Base-by-base conservation (phyloP, 75 land plant species). In the Pinus taeda region DNA sequence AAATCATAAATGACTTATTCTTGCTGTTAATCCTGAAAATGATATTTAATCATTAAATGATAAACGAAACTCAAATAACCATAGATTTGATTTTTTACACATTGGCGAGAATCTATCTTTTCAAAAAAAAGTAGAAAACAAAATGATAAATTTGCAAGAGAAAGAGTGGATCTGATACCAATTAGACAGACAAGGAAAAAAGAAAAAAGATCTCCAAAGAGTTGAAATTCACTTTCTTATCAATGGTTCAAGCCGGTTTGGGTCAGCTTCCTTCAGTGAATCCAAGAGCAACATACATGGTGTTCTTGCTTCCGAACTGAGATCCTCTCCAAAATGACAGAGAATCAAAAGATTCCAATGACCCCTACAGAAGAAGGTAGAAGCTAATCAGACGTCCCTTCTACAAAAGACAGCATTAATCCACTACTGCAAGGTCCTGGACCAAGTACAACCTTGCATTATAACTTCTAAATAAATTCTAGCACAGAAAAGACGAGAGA, bases 271-370 rank as follows among this genome's bases (percentile, higher is more conserved):
- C 42, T 80, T 60, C 6, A 89, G 80, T 78, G 91, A 89, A 82
- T 89, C 91, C 61, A 89, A 81, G 76, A 89, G 64, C 65, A 89
- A 77, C 87, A 87, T 87, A 74, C 89, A 89, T 39, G 91, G 91
- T 29, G 67, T 74, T 33, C 73, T 83, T 15, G 61, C 58, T 73
- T 73, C 56, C 13, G 88, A 81, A 17, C 78, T 17, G 18, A 33
- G 22, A 60, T 69, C 53, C 49, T 80, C 91, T 60, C 83, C 89
- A 81, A 89, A 89, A 73, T 89, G 64, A 59, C 91, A 89, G 1
- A 87, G 77, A n/a, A 89, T 87, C 78, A 89, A 74, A 24, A 89
- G 82, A 63, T 76, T 89, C 91, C 91, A 89, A 61, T 89, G 91
- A 18, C 80, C 70, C 89, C 89, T 89, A 57, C 37, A 24, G 17